A percentile compares a stretch with the other conserved stretches of the same genome.
Conservation (phyloP, 108 stramenopile species). For the Parmales sp. region DNA sequence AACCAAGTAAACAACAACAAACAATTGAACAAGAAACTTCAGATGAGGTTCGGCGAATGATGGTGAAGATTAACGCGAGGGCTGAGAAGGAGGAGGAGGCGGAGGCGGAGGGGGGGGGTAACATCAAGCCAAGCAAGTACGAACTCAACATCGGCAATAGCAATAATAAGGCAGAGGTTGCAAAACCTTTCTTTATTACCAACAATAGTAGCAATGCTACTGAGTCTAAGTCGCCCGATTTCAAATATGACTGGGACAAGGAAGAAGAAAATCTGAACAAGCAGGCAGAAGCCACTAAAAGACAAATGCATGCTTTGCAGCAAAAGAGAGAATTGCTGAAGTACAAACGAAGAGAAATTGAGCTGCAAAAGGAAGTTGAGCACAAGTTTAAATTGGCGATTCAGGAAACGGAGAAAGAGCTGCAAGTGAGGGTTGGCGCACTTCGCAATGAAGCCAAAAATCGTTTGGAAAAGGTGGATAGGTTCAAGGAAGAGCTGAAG, state of each 20-base stretch:
- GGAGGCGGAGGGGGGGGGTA: too few relatives aligned
- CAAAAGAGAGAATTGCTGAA: neutral
- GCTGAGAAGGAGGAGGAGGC: too few relatives aligned
- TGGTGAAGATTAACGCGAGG: too few relatives aligned
- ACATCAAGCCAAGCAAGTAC: too few relatives aligned
- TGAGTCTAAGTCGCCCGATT: too few relatives aligned
- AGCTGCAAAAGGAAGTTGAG: neutral
- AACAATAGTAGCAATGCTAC: too few relatives aligned
- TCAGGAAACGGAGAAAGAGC: neutral
- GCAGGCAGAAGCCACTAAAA: neutral
- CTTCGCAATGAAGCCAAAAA: neutral
- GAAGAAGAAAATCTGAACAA: neutral
- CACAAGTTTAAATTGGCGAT: neutral
- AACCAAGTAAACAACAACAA: too few relatives aligned
- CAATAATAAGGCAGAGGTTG: too few relatives aligned
- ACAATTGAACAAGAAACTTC: too few relatives aligned
- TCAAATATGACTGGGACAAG: neutral
- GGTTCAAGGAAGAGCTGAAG: neutral
- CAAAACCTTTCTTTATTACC: too few relatives aligned
- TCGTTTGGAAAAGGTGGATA: neutral
- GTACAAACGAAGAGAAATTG: neutral
- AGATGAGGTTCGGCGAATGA: too few relatives aligned
- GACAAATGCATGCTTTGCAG: neutral
- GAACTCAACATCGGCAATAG: too few relatives aligned
- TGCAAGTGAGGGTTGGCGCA: neutral